phyloP scores from a whole-genome alignment of 345 rosid species.

The Brassica rapa region DNA sequence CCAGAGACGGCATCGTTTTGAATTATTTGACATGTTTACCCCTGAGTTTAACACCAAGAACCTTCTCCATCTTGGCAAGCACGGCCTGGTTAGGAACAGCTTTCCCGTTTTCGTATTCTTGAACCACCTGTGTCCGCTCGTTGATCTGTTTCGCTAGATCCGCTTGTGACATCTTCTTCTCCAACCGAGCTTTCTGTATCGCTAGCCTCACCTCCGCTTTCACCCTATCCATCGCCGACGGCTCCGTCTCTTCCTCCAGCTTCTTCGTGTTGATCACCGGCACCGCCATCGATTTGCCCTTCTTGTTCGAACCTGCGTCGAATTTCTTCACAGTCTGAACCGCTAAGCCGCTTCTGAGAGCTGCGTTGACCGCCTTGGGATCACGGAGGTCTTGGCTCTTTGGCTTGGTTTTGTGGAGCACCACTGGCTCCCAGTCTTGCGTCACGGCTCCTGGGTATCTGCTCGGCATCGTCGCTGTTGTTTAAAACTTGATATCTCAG shows the following conservation, averaged over 20 bases:
- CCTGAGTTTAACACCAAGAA: constrained; percentile 74
- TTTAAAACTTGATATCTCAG: neutral
- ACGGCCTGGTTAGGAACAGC: constrained; percentile 75
- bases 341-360: constrained; percentile 57
- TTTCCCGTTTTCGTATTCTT: constrained; percentile 90
- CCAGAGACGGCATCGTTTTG: neutral
- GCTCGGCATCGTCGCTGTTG: constrained; percentile 37
- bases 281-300: constrained; percentile 40
- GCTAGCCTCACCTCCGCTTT: constrained; percentile 60
- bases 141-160: constrained; percentile 80
- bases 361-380: constrained; percentile 78
- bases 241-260: constrained; percentile 72
- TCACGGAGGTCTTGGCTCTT: constrained; percentile 62
- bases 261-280: constrained; percentile 55
- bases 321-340: constrained; percentile 72
- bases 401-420: constrained; percentile 62
- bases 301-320: constrained; percentile 74
- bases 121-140: constrained; percentile 77
- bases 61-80: constrained; percentile 84
- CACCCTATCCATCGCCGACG: constrained; percentile 60
- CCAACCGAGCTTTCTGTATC: constrained; percentile 72
- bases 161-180: constrained; percentile 81
- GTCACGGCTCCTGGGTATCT: constrained; percentile 59
- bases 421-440: constrained; percentile 88
- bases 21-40: constrained; percentile 54